A percentile compares a stretch with the other conserved stretches of the same genome.
Evolutionary conservation across 176 grass and related monocot genomes (phyloP).

Genomic region (Cenchrus fungigraminus): DNA sequence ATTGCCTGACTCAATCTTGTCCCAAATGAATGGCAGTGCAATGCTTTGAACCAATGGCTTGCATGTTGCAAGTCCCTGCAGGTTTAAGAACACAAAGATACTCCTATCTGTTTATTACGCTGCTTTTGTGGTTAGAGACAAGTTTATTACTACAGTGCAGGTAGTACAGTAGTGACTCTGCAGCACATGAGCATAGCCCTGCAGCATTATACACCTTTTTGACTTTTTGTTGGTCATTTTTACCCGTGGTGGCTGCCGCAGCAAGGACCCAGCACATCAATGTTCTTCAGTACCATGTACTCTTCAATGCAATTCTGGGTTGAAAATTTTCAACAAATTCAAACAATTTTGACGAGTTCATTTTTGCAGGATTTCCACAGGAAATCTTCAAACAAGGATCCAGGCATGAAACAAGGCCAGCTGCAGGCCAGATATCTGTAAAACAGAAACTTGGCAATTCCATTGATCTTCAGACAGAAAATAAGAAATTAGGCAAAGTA

Average conservation of each 20-base stretch:
- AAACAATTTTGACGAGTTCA: neutral
- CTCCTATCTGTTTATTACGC: neutral
- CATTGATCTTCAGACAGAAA: too few species aligned
- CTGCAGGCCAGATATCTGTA: too few species aligned
- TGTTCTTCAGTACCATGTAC: neutral
- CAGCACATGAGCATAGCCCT: constrained; percentile 1
- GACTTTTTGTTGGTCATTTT: constrained; percentile 2
- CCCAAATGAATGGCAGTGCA: neutral
- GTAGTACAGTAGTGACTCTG: neutral
- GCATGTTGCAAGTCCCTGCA: constrained; percentile 3
- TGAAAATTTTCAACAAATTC: neutral
- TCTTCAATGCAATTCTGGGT: neutral
- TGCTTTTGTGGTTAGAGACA: constrained; percentile 19
- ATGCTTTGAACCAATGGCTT: neutral
- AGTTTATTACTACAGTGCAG: constrained; percentile 13
- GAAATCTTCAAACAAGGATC: neutral
- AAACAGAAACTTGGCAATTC: too few species aligned
- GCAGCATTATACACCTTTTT: constrained; percentile 22
- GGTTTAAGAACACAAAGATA: neutral
- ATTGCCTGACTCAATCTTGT: neutral
- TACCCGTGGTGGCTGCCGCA: neutral
- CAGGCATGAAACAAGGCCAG: neutral
- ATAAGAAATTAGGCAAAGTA: too few species aligned
- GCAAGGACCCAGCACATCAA: constrained; percentile 5
- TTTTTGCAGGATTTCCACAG: neutral